Conservation (phyloP, 2,329 filamentous ascomycete genomes). For the Trichoderma sp. region DNA sequence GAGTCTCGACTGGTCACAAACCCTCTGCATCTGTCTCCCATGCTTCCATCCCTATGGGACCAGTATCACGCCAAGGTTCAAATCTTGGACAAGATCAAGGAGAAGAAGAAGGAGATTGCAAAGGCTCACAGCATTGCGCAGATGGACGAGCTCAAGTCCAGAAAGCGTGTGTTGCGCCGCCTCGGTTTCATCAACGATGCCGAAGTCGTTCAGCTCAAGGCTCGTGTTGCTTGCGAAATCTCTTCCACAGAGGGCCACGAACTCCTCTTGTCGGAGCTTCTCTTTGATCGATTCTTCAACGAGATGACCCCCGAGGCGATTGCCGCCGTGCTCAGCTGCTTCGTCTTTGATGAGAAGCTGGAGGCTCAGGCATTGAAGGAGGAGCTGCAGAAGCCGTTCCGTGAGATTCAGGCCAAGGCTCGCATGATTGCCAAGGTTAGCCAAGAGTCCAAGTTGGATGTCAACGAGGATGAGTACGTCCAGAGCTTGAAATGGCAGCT, state of each 20-base stretch:
- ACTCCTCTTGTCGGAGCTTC: conserved; percentile 83
- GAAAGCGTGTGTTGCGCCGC: conserved; percentile 90
- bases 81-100: conserved; percentile 76
- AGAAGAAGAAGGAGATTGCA: conserved; percentile 80
- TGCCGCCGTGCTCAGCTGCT: conserved; percentile 83
- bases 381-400: conserved; percentile 79
- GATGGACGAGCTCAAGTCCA: conserved; percentile 91
- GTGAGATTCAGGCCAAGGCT: conserved; percentile 84
- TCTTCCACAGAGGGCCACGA: conserved; percentile 89
- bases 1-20: conserved; percentile 87
- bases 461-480: conserved; percentile 96
- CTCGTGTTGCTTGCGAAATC: conserved; percentile 95
- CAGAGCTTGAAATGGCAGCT: conserved; percentile 88
- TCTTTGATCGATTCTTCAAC: conserved; percentile 98
- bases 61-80: conserved; percentile 81
- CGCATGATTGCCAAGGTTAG: conserved; percentile 88
- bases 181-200: conserved; percentile 93
- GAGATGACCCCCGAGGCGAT: conserved; percentile 84
- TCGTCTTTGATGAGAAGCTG: conserved; percentile 96
- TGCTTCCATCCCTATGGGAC: conserved; percentile 79
- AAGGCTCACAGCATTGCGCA: conserved; percentile 86
- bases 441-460: conserved; percentile 84
- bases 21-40: conserved; percentile 85
- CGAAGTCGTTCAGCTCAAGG: conserved; percentile 95
- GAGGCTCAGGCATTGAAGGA: conserved; percentile 76